Percentiles rank a stretch among this genome's conserved stretches.
Conservation (phyloP, 2,329 filamentous ascomycete genomes). For the Fusarium scirpi region DNA sequence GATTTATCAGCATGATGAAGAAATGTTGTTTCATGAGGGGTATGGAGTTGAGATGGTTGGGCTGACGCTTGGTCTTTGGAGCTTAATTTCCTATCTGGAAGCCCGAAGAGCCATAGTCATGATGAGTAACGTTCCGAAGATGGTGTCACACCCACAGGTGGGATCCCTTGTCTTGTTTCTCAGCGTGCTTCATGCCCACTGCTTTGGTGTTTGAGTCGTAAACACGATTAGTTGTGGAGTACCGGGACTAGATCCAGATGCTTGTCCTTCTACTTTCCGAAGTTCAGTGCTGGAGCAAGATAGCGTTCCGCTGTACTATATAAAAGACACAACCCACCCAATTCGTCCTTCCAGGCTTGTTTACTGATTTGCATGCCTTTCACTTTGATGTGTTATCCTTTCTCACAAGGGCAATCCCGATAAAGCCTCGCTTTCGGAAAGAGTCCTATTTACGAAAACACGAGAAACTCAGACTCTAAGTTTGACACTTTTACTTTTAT, state of each 20-base stretch:
- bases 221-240: constrained; percentile 29
- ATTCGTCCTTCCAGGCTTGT: constrained; percentile 1
- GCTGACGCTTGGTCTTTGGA: background rate
- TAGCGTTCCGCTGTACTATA: constrained; percentile 20
- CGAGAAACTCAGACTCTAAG: background rate
- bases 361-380: constrained; percentile 2
- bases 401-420: background rate
- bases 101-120: constrained; percentile 8
- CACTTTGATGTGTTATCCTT: background rate
- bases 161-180: constrained; percentile 18
- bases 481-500: background rate
- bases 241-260: constrained; percentile 7
- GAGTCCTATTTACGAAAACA: background rate
- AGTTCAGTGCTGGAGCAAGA: constrained; percentile 5
- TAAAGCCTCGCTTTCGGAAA: background rate
- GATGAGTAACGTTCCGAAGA: constrained; percentile 21
- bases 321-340: constrained; percentile 28
- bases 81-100: constrained; percentile 8
- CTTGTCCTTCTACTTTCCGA: constrained; percentile 19
- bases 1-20: constrained; percentile 27
- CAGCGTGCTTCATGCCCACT: constrained; percentile 31
- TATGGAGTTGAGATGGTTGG: background rate
- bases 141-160: constrained; percentile 26
- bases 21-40: background rate
- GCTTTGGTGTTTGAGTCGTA: constrained; percentile 23